Conservation (phyloP, 495 filamentous ascomycete genomes). For the Annulohypoxylon stygium region DNA sequence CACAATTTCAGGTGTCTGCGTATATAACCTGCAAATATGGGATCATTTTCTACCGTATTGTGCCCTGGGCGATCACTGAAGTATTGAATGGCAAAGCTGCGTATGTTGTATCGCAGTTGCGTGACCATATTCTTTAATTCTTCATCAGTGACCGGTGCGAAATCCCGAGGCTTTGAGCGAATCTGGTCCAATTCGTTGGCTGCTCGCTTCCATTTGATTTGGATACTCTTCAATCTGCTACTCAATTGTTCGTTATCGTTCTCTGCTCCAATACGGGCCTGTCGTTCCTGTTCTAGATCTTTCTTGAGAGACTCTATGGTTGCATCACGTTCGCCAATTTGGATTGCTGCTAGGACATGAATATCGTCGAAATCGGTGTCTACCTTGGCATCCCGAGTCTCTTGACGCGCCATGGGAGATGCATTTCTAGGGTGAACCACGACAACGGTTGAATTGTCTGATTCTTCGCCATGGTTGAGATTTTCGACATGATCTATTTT, state of each 20-base stretch:
- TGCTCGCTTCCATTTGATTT: constrained; percentile 5
- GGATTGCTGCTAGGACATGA: too few relatives aligned
- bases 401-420: not conserved
- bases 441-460: not conserved
- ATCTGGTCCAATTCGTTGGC: not conserved
- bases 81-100: not conserved
- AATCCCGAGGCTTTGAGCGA: not conserved
- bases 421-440: not conserved
- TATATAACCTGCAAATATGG: not conserved
- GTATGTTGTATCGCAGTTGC: not conserved
- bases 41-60: not conserved
- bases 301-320: not conserved
- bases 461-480: not conserved
- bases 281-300: not conserved
- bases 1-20: not conserved
- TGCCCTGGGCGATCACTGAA: not conserved
- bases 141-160: not conserved
- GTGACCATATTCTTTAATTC: not conserved
- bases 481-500: not conserved
- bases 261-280: not conserved
- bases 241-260: not conserved
- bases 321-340: not conserved
- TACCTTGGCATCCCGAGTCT: not conserved
- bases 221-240: not conserved
- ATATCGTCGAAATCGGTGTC: not conserved